Evolutionary conservation across 495 filamentous ascomycete genomes (phyloP).

Genomic region (Penicillium robsamsonii): DNA sequence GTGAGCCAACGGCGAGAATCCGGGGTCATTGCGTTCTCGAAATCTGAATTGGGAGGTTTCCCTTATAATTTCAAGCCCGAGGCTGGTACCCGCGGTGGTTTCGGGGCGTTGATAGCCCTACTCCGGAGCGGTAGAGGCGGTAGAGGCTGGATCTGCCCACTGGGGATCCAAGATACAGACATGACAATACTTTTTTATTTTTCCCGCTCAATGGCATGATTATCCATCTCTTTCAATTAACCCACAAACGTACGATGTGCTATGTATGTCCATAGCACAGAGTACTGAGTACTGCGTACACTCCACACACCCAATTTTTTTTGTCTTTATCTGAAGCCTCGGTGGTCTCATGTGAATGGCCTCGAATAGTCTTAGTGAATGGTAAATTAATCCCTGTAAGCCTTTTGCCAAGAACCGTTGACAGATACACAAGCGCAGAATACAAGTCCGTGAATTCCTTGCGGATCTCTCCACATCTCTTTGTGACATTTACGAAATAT

Average conservation of each 20-base stretch:
- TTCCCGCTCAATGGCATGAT: conserved; percentile 2
- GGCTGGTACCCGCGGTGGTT: not conserved
- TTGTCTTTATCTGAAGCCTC: conserved; percentile 13
- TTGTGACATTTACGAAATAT: conserved; percentile 4
- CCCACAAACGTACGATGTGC: not conserved
- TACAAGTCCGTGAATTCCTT: conserved; percentile 8
- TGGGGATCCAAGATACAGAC: not conserved
- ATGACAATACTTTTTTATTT: too few relatives aligned
- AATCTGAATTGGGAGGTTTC: not conserved
- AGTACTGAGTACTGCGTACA: not conserved
- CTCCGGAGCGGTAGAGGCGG: not conserved
- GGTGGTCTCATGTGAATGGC: conserved; percentile 12
- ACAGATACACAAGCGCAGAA: conserved; percentile 4
- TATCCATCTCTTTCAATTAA: not conserved
- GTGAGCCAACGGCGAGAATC: conserved; percentile 1
- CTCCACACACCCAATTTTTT: not conserved
- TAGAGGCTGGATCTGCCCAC: not conserved
- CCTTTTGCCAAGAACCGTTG: conserved; percentile 16
- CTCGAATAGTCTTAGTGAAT: not conserved
- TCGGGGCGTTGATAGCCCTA: not conserved
- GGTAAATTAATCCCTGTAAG: conserved; percentile 2
- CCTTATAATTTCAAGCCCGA: not conserved
- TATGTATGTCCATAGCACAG: not conserved
- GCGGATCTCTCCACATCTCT: conserved; percentile 14
- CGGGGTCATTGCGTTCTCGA: not conserved